A percentile compares a stretch with the other conserved stretches of the same genome.
phyloP scores from a whole-genome alignment of 352 stramenopile species.

The Pythium monospermum region DNA sequence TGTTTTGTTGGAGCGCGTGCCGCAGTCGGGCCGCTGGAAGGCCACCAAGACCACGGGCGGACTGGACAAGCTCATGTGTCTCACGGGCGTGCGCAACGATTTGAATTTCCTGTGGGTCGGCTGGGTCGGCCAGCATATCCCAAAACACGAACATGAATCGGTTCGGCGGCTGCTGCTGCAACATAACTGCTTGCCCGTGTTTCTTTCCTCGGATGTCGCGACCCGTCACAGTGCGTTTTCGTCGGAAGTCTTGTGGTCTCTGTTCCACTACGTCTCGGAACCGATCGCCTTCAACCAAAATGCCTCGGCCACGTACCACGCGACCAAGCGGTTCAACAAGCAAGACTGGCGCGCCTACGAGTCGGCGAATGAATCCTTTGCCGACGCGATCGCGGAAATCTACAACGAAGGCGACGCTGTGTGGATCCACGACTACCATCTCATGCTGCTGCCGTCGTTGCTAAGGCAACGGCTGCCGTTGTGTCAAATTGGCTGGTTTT shows the following conservation, averaged over 20 bases:
- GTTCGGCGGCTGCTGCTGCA: slow-evolving; percentile 70
- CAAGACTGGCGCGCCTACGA: slow-evolving; percentile 88
- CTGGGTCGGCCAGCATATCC: slow-evolving; percentile 86
- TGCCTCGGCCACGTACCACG: slow-evolving; percentile 38
- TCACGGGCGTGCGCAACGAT: slow-evolving; percentile 59
- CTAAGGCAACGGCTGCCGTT: slow-evolving; percentile 68
- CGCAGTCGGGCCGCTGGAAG: slow-evolving; percentile 76
- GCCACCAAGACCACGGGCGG: slow-evolving; percentile 83
- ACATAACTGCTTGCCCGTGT: slow-evolving; percentile 87
- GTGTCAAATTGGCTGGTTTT: slow-evolving; percentile 82
- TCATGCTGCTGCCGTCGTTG: slow-evolving; percentile 86
- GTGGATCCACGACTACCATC: slow-evolving; percentile 89
- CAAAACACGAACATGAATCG: slow-evolving; percentile 72
- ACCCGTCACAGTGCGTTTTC: slow-evolving; percentile 86
- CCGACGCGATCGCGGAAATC: slow-evolving; percentile 77
- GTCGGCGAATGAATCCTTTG: slow-evolving; percentile 83
- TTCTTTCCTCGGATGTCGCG: slow-evolving; percentile 77
- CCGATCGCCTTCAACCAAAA: slow-evolving; percentile 38
- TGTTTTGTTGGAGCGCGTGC: slow-evolving; percentile 64
- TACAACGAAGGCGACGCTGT: slow-evolving; percentile 87
- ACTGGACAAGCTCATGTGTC: slow-evolving; percentile 79
- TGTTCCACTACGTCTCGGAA: slow-evolving; percentile 89
- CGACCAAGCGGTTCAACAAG: slow-evolving; percentile 81
- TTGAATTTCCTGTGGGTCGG: slow-evolving; percentile 86
- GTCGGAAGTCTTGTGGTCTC: slow-evolving; percentile 87